Conservation (phyloP, 345 rosid species). For the Pistacia integerrima region DNA sequence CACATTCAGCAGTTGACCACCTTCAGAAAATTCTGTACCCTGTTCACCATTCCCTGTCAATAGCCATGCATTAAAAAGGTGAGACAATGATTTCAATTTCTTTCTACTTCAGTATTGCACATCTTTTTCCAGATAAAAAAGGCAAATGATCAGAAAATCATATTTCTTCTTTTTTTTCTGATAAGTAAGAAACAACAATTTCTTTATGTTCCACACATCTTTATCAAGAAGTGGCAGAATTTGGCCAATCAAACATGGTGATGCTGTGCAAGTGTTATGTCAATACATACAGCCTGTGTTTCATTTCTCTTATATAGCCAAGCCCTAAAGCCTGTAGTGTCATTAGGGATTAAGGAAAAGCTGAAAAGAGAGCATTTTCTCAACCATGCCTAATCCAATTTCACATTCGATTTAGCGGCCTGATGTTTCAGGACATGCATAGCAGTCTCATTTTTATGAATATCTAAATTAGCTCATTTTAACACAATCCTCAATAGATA, state of each 20-base stretch:
- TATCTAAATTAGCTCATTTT: background rate
- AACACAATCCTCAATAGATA: background rate
- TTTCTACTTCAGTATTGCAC: background rate
- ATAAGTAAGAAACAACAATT: background rate
- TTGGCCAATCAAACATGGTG: constrained; percentile 9
- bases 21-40: constrained; percentile 32
- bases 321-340: background rate
- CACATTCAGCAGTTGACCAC: constrained; percentile 40
- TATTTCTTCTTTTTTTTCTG: background rate
- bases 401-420: background rate
- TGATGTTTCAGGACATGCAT: constrained; percentile 8
- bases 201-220: background rate
- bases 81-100: background rate
- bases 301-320: constrained; percentile 10
- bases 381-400: background rate
- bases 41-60: constrained; percentile 51
- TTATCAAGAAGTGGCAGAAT: constrained; percentile 11
- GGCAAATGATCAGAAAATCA: constrained; percentile 6
- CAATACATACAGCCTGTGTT: background rate
- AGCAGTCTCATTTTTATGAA: background rate
- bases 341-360: background rate
- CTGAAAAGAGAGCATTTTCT: background rate
- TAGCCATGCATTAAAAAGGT: constrained; percentile 23
- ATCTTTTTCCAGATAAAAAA: constrained; percentile 8
- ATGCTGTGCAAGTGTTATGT: background rate